phyloP scores from a whole-genome alignment of 352 stramenopile species.

The Phytophthora ramorum region DNA sequence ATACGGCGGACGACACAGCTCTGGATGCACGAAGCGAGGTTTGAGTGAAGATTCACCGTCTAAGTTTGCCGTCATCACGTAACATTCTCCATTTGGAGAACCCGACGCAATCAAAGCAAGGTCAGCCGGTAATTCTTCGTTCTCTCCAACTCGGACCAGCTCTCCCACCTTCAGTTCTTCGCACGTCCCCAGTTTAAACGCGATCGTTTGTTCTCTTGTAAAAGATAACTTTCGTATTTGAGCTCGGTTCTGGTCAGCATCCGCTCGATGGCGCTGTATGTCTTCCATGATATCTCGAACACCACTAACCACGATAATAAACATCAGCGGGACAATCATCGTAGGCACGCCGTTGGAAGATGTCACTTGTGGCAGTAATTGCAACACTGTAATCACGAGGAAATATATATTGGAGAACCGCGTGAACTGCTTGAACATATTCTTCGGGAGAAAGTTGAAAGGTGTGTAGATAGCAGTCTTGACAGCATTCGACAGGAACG shows the following conservation, averaged over 20 bases:
- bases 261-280: conserved; percentile 71
- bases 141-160: conserved; percentile 77
- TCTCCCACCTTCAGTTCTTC: conserved; percentile 79
- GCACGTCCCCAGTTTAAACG: conserved; percentile 39
- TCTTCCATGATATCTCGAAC: conserved; percentile 87
- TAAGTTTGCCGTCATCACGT: conserved; percentile 88
- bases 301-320: conserved; percentile 88
- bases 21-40: conserved; percentile 60
- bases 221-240: conserved; percentile 37
- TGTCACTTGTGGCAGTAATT: conserved; percentile 84
- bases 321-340: conserved; percentile 83
- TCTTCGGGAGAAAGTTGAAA: conserved; percentile 74
- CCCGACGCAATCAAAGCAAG: conserved; percentile 70
- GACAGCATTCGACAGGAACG: conserved; percentile 56
- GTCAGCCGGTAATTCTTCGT: conserved; percentile 78
- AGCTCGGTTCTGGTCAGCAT: conserved; percentile 67
- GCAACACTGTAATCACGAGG: conserved; percentile 86
- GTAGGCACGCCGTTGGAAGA: conserved; percentile 85
- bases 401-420: conserved; percentile 94
- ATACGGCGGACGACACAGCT: conserved; percentile 37
- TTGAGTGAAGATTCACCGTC: conserved; percentile 92
- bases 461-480: conserved; percentile 69
- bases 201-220: conserved; percentile 11
- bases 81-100: conserved; percentile 67
- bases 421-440: conserved; percentile 80